Percentiles rank a stretch among this genome's conserved stretches.
These are phyloP conservation scores for Rhizopogon vinicolor DNA, from an alignment of 768 basidiomycete species.

Conservation along the genomic window DNA sequence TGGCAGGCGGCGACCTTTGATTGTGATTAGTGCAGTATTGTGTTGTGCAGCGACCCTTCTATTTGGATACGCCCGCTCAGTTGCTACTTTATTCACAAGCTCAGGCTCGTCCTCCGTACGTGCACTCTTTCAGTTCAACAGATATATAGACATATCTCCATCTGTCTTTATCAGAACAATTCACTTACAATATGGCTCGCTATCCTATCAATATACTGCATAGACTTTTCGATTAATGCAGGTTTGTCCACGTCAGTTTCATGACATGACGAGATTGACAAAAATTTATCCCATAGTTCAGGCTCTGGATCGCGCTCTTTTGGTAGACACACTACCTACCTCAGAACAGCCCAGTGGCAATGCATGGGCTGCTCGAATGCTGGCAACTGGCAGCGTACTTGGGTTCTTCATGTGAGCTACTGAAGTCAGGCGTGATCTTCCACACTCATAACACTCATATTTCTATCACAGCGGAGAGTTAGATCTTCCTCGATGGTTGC, in stretches of 20 bases:
- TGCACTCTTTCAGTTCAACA: not conserved
- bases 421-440: not conserved
- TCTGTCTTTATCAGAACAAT: constrained; percentile 43
- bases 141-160: not conserved
- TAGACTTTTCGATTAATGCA: constrained; percentile 64
- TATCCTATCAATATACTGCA: constrained; percentile 60
- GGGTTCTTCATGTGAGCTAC: constrained; percentile 82
- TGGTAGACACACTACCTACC: constrained; percentile 81
- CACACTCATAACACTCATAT: not conserved
- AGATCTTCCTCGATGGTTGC: constrained; percentile 63
- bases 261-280: not conserved
- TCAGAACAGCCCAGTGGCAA: constrained; percentile 78
- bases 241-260: constrained; percentile 23
- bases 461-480: constrained; percentile 61
- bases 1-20: constrained; percentile 84
- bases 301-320: constrained; percentile 84
- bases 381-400: constrained; percentile 77
- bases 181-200: constrained; percentile 73
- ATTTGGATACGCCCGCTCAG: constrained; percentile 73
- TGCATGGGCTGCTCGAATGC: constrained; percentile 95
- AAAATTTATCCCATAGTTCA: constrained; percentile 47
- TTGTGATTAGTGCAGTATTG: constrained; percentile 64
- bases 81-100: constrained; percentile 47
- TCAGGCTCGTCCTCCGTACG: constrained; percentile 30
- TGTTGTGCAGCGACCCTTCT: constrained; percentile 72